A percentile compares a stretch with the other conserved stretches of the same genome.
Conservation (phyloP, 2,329 filamentous ascomycete species). For the Salinomyces thailandicus region DNA sequence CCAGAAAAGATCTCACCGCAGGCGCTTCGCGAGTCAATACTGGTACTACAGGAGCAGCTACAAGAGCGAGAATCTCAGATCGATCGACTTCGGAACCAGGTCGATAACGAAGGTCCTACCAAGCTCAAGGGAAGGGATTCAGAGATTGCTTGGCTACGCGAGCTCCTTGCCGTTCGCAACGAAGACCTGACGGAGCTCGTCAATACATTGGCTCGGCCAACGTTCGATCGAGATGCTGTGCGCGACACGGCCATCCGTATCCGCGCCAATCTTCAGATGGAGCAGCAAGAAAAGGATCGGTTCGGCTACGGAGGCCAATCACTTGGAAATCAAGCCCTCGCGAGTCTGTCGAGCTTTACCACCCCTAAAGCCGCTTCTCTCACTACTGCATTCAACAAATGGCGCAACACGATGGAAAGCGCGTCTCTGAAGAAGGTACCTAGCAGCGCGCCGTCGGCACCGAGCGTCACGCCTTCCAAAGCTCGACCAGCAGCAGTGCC, state of each 20-base stretch:
- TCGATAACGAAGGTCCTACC: conserved; percentile 66
- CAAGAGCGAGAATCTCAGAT: conserved; percentile 87
- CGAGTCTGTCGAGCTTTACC: conserved; percentile 64
- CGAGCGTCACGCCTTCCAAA: conserved; percentile 39
- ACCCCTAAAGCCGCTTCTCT: conserved; percentile 79
- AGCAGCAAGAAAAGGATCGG: conserved; percentile 87
- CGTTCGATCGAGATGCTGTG: conserved; percentile 65
- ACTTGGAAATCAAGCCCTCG: conserved; percentile 49
- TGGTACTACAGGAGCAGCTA: conserved; percentile 91
- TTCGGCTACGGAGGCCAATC: conserved; percentile 36
- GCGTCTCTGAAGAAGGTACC: conserved; percentile 20
- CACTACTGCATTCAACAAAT: conserved; percentile 94
- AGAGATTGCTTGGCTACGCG: conserved; percentile 89
- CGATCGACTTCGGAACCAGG: conserved; percentile 68
- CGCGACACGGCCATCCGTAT: conserved; percentile 88
- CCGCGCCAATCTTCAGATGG: conserved; percentile 93
- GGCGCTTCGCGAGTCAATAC: conserved; percentile 87
- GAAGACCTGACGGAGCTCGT: conserved; percentile 92
- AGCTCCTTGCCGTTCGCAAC: conserved; percentile 80
- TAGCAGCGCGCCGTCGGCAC: conserved; percentile 33
- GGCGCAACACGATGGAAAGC: conserved; percentile 57
- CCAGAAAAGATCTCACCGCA: conserved; percentile 89
- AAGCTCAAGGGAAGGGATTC: conserved; percentile 89
- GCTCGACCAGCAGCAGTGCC: conserved; percentile 27
- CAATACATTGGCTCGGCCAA: conserved; percentile 59